A percentile compares a stretch with the other conserved stretches of the same genome.
phyloP scores from a whole-genome alignment of 192 early-diverging fungal species.

The Lunasporangiospora selenospora region DNA sequence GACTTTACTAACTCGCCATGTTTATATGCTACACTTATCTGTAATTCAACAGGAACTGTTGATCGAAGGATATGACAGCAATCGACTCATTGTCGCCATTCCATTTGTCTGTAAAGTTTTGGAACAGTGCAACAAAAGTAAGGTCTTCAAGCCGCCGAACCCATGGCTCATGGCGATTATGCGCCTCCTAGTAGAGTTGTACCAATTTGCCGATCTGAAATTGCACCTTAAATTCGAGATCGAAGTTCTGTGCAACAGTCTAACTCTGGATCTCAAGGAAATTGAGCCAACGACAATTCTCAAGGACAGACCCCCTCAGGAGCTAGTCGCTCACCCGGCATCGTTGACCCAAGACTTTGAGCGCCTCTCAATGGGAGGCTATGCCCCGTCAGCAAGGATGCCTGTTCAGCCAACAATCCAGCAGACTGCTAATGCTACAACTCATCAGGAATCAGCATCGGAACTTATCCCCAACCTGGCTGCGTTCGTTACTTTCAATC shows the following conservation, averaged over 20 bases:
- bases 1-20: background rate
- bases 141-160: slow-evolving; percentile 91
- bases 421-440: background rate
- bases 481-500: too few relatives aligned
- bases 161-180: slow-evolving; percentile 97
- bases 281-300: slow-evolving; percentile 63
- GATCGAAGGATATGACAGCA: slow-evolving; percentile 83
- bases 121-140: slow-evolving; percentile 78
- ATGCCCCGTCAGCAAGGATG: slow-evolving; percentile 34
- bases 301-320: slow-evolving; percentile 56
- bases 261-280: slow-evolving; percentile 80
- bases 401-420: slow-evolving; percentile 20
- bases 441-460: too few relatives aligned
- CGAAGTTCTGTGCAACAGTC: slow-evolving; percentile 92
- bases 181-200: slow-evolving; percentile 87
- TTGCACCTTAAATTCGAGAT: slow-evolving; percentile 95
- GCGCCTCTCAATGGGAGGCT: slow-evolving; percentile 43
- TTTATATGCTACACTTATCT: slow-evolving; percentile 19
- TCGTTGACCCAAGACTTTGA: too few relatives aligned
- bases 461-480: too few relatives aligned
- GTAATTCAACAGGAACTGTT: slow-evolving; percentile 77
- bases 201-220: slow-evolving; percentile 88
- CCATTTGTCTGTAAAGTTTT: slow-evolving; percentile 96
- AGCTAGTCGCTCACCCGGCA: background rate
- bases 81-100: slow-evolving; percentile 88